Conservation (phyloP, 768 basidiomycete genomes). For the Tephrocybe sp. region DNA sequence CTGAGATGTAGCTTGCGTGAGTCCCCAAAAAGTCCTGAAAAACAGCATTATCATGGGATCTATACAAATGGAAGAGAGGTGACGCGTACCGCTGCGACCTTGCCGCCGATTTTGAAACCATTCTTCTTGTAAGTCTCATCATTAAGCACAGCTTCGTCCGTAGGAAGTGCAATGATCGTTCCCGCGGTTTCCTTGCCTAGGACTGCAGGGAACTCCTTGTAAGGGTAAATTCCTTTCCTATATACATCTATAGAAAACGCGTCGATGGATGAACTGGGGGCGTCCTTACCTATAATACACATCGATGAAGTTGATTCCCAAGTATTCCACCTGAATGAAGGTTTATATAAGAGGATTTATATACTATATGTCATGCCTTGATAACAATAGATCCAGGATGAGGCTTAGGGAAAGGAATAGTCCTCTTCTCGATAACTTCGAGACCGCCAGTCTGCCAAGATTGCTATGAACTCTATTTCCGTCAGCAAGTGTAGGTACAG, state of each 20-base stretch:
- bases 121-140: constrained; percentile 63
- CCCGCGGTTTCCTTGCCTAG: constrained; percentile 83
- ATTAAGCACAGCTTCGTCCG: constrained; percentile 55
- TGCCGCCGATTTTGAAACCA: constrained; percentile 64
- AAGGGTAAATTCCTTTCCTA: constrained; percentile 65
- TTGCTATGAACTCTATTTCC: neutral
- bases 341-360: neutral
- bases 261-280: neutral
- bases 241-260: neutral
- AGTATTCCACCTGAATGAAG: constrained; percentile 56
- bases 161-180: constrained; percentile 69
- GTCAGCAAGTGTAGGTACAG: too few relatives aligned
- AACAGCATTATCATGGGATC: neutral
- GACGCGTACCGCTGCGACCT: constrained; percentile 62
- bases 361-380: constrained; percentile 27
- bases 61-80: neutral
- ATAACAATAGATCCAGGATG: constrained; percentile 58
- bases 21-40: constrained; percentile 43
- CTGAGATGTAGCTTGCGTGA: constrained; percentile 71
- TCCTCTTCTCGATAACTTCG: constrained; percentile 71
- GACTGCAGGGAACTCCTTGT: constrained; percentile 55
- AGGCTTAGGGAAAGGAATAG: constrained; percentile 64
- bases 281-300: constrained; percentile 68
- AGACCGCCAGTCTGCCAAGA: constrained; percentile 54
- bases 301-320: constrained; percentile 87